Evolutionary conservation across 2,329 filamentous ascomycete genomes (phyloP), one percentile per base, ranked within the genome.

Genomic region (Tympanopsis confertula): DNA sequence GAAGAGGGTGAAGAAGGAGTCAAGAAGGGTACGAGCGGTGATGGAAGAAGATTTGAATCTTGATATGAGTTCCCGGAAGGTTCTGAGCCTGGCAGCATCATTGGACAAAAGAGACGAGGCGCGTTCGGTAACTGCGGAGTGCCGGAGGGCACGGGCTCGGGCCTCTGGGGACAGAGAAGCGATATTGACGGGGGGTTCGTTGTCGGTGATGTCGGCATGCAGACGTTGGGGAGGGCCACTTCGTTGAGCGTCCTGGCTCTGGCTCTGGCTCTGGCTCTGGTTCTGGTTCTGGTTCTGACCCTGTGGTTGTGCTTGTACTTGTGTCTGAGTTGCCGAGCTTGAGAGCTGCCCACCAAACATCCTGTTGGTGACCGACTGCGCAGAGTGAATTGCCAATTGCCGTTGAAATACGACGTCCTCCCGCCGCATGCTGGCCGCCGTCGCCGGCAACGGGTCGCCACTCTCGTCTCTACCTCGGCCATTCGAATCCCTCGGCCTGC

Each of bases 301-400:
- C n/a, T n/a, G n/a, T n/a, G n/a, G n/a, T n/a, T n/a, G n/a, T n/a
- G n/a, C n/a, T n/a, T n/a, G n/a, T n/a, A n/a, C n/a, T n/a, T n/a
- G n/a, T 26, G 32, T 28, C 12, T 35, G 28, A 28, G 33, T 19
- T 22, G 18, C 33, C 39, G 29, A 20, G 38, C 41, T 39, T 50
- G 70, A 74, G 33, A 80, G 63, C 45, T 76, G 71, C 13, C 76
- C 76, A 24, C 77, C 75, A 53, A 82, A 82, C n/a, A 65, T 73
- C 37, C 76, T 66, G 7, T 64, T 68, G 2, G 71, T 67, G 3
- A 71, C 62, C 3, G 75, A 73, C 46, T 78, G 75, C 3, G 75
- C 66, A 41, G 67, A 76, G 44, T 81, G 77, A 20, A 81, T 74
- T 14, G 75, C 77, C 52, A 78, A 65, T 43, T 77, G 72, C 37